Base-by-base conservation (phyloP, 2,329 filamentous ascomycete species). In the Botrytis squamosa region DNA sequence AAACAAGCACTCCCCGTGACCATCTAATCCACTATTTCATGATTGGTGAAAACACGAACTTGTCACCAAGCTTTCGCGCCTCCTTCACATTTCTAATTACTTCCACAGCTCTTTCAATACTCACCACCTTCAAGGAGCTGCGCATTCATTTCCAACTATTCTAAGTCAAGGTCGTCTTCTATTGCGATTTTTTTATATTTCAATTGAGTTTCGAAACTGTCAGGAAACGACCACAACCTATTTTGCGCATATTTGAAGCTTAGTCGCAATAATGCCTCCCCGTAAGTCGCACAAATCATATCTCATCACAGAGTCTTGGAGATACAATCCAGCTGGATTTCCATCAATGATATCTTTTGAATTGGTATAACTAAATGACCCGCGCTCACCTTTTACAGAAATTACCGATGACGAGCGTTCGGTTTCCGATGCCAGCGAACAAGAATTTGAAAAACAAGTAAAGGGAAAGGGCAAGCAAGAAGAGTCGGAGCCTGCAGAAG, bases 351-450 rank as follows among this genome's bases (percentile, higher is more conserved):
- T 66, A 6, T 62, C 74, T 60, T 69, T 69, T 33, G 14, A 40
- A 49, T 70, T 75, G 52, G 52, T 60, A 73, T 75, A 42, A 72
- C 38, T 71, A 6, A 74, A 74, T 49, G 46, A 40, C 75, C 75
- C 70, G 65, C 46, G 73, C 78, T 80, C 38, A 80, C 73, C 62
- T 69, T 60, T 52, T 71, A 68, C 70, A 80, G 79, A 79, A 79
- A 75, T 80, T 36, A 76, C 72, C 71, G 79, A 79, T 29, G 77
- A 79, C 75, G 80, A 76, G 74, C 77, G 78, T 78, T 79, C 84
- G 77, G 79, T 80, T 63, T n/a, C 79, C 74, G 74, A 84, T 79
- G 52, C n/a, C 20, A 84, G 79, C 3, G 81, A 77, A 74, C 40
- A 65, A 55, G 25, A 75, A 66, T 18, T 12, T 52, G 44, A n/a